phyloP scores from a whole-genome alignment of 805 yeast species.

The Hemisphaericaspora nanyangensis region DNA sequence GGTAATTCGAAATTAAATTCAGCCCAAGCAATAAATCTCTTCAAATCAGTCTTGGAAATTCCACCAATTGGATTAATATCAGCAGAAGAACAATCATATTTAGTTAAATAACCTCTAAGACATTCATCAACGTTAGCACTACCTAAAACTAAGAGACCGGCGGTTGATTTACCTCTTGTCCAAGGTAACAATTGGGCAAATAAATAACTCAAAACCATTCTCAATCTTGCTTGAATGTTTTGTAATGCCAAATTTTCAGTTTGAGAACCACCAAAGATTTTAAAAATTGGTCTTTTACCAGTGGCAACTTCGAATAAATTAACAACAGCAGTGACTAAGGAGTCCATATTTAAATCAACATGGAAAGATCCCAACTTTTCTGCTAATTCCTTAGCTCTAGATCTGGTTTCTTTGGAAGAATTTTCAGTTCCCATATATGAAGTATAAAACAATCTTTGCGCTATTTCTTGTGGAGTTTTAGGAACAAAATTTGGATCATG shows the following conservation, averaged over 20 bases:
- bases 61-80: conserved; percentile 99
- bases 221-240: conserved; percentile 90
- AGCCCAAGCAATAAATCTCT: conserved; percentile 81
- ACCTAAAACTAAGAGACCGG: conserved; percentile 87
- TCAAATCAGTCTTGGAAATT: conserved; percentile 89
- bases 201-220: conserved; percentile 92
- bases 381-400: conserved; percentile 76
- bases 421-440: conserved; percentile 95
- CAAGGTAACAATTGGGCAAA: conserved; percentile 95
- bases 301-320: conserved; percentile 82
- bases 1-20: conserved; percentile 67
- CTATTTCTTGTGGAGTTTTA: conserved; percentile 67
- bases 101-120: conserved; percentile 90
- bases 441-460: conserved; percentile 76
- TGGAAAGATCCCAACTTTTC: conserved; percentile 81
- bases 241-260: conserved; percentile 93
- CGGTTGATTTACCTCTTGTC: conserved; percentile 69
- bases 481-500: conserved; percentile 65
- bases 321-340: conserved; percentile 69
- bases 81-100: conserved; percentile 96
- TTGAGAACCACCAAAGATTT: conserved; percentile 89
- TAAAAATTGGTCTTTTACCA: conserved; percentile 83
- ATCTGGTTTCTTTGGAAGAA: conserved; percentile 83
- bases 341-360: conserved; percentile 88
- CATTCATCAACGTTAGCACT: conserved; percentile 98